These are phyloP conservation scores for Myriosclerotinia duriaeana DNA, from an alignment of 2,329 filamentous ascomycete genomes.

Conservation along the genomic window DNA sequence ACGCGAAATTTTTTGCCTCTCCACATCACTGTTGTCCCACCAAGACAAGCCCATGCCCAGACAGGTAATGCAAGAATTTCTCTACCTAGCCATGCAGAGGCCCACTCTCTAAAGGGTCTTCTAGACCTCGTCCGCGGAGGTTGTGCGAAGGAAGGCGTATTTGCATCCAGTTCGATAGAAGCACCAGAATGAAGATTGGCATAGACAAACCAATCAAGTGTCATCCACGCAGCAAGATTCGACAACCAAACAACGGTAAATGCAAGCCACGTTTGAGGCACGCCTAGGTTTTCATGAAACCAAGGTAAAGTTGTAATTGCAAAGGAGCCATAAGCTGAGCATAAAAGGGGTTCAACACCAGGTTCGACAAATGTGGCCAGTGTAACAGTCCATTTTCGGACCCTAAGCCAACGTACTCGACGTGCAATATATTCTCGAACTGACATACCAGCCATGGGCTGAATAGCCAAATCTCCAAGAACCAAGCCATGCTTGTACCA, in stretches of 20 bases:
- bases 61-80: slow-evolving; percentile 83
- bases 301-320: slow-evolving; percentile 72
- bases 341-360: slow-evolving; percentile 84
- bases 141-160: slow-evolving; percentile 73
- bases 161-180: slow-evolving; percentile 67
- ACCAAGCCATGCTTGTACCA: slow-evolving; percentile 80
- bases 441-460: slow-evolving; percentile 83
- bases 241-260: slow-evolving; percentile 65
- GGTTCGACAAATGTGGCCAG: slow-evolving; percentile 89
- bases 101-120: slow-evolving; percentile 67
- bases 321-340: slow-evolving; percentile 76
- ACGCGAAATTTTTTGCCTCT: slow-evolving; percentile 80
- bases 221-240: slow-evolving; percentile 69
- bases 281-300: slow-evolving; percentile 52
- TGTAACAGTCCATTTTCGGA: slow-evolving; percentile 90
- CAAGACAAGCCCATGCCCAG: slow-evolving; percentile 85
- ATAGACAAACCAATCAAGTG: slow-evolving; percentile 72
- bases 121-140: slow-evolving; percentile 56
- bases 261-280: slow-evolving; percentile 65
- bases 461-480: slow-evolving; percentile 82
- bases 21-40: slow-evolving; percentile 88
- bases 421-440: slow-evolving; percentile 75
- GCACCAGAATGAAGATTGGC: slow-evolving; percentile 69
- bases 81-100: slow-evolving; percentile 79
- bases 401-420: slow-evolving; percentile 84